Evolutionary conservation across 2,329 filamentous ascomycete species (phyloP).

Genomic region (Exophiala alcalophila): DNA sequence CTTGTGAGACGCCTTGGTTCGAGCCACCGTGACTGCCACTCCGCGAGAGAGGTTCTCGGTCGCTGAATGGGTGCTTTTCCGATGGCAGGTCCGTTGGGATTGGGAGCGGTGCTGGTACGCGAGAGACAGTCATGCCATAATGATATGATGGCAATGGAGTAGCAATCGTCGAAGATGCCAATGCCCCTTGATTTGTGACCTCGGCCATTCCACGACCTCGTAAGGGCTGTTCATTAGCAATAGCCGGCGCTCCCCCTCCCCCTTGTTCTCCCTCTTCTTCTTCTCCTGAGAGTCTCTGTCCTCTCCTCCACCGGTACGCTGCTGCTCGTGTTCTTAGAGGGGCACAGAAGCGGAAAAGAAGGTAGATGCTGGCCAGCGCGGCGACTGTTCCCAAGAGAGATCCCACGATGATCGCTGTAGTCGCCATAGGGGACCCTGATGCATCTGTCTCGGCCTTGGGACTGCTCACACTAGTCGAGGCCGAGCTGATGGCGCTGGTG

Average conservation of each 20-base stretch:
- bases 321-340: constrained; percentile 3
- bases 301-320: constrained; percentile 1
- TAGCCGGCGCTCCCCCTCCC: too few species aligned
- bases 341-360: constrained; percentile 14
- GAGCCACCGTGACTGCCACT: constrained; percentile 6
- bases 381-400: constrained; percentile 12
- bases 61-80: constrained; percentile 12
- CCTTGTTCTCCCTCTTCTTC: constrained; percentile 12
- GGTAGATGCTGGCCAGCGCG: constrained; percentile 4
- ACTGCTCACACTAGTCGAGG: background rate
- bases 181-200: too few species aligned
- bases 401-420: constrained; percentile 7
- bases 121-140: too few species aligned
- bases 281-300: constrained; percentile 5
- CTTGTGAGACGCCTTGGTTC: too few species aligned
- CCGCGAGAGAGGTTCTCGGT: constrained; percentile 3
- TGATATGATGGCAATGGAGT: too few species aligned
- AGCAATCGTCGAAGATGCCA: too few species aligned
- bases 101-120: too few species aligned
- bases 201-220: too few species aligned
- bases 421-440: background rate
- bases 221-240: too few species aligned
- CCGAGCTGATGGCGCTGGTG: background rate
- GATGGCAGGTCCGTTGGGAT: too few species aligned
- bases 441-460: background rate